A percentile compares a stretch with the other conserved stretches of the same genome.
Conservation (phyloP, 192 early-diverging fungal genomes). For the Backusella morwellensis region DNA sequence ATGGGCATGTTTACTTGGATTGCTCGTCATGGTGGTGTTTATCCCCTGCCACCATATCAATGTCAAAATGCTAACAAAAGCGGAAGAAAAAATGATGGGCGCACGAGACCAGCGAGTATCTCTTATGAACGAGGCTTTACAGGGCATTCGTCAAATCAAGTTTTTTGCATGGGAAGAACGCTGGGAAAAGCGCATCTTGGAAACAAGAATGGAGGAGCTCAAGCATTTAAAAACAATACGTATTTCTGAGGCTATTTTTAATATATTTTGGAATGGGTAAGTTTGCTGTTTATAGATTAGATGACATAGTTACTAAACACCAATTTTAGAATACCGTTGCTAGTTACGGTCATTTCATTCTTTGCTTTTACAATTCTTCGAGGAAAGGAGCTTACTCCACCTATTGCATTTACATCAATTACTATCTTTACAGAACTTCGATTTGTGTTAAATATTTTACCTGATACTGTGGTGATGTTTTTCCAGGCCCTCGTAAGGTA, state of each 20-base stretch:
- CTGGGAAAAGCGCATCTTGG: constrained; percentile 49
- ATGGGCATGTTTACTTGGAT: constrained; percentile 69
- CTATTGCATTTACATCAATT: constrained; percentile 80
- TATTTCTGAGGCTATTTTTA: constrained; percentile 3
- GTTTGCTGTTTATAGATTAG: not conserved
- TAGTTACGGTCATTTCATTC: constrained; percentile 32
- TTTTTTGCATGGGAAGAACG: constrained; percentile 70
- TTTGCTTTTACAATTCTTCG: constrained; percentile 26
- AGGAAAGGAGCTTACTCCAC: constrained; percentile 55
- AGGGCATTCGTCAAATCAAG: constrained; percentile 89
- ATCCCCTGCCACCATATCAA: constrained; percentile 38
- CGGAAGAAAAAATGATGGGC: constrained; percentile 57
- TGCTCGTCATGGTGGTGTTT: constrained; percentile 52
- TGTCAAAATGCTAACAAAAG: constrained; percentile 28
- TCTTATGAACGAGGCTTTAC: constrained; percentile 55
- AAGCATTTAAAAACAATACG: constrained; percentile 22
- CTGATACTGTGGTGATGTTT: constrained; percentile 64
- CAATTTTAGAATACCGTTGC: constrained; percentile 13
- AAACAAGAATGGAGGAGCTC: constrained; percentile 42
- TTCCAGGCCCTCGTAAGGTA: constrained; percentile 67
- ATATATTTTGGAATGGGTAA: constrained; percentile 38
- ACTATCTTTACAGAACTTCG: constrained; percentile 86
- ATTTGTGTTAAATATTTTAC: constrained; percentile 80
- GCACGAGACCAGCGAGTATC: constrained; percentile 74
- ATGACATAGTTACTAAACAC: no score